Base-by-base conservation (phyloP, 257 asterid species). In the Jacaranda copaia region DNA sequence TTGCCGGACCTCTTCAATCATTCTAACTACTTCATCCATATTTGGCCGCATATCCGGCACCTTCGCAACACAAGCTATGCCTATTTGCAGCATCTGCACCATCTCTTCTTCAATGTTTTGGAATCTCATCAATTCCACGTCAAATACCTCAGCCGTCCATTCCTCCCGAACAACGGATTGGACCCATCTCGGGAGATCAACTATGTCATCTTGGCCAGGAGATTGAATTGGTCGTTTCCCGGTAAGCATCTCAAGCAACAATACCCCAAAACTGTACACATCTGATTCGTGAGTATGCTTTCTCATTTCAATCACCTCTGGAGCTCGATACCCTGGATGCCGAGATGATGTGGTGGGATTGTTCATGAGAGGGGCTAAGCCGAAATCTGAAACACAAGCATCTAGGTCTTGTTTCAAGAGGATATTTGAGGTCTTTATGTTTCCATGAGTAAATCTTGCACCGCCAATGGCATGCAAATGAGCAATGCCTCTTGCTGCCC, bases 141-240 rank as follows among this genome's bases (percentile, higher is more conserved):
- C 99, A 45, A 94, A 94, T 15, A 94, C 99, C 85, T 94, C 98
- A 0, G 96, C 96, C 12, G 99, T 94, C 99, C 98, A 94, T 75
- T 94, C 99, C 82, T 94, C 99, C 79, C 97, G 85, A 40, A 94
- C 99, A 4, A 94, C 99, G 6, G 99, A 94, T 76, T 91, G 99
- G 20, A 94, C 98, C 98, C 98, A 94, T 79, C 96, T 81, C 0
- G 97, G 97, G 57, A 94, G 97, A 79, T 92, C 96, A 8, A 88
- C 95, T 25, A 86, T 85, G 80, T 91, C 96, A 11, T 94, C 99
- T 0, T 92, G 85, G 8, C 91, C 84, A 0, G 97, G 95, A 1
- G 98, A 92, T 49, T 88, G 96, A 38, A 83, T 68, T 0, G 99
- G 96, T 42, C 86, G 97, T 73, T 92, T 95, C 2, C 99, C 99